Evolutionary conservation across 78 protist species (phyloP).

Genomic region (Bodo saltans): DNA sequence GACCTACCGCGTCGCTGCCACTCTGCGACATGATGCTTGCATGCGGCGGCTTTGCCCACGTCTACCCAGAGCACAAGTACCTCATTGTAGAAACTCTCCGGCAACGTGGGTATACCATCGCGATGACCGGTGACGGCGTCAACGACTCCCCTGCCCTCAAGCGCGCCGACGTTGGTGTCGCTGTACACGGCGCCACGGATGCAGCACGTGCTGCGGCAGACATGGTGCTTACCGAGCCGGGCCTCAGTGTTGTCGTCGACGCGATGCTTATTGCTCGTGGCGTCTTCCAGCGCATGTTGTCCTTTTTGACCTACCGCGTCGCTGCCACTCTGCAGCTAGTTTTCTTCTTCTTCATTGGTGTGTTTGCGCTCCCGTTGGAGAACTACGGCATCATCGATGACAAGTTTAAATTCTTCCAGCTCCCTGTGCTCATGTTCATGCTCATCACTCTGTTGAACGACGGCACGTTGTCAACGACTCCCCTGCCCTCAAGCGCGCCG

Average conservation of each 20-base stretch:
- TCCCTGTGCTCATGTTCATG: slow-evolving; percentile 37
- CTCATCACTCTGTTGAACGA: slow-evolving; percentile 41
- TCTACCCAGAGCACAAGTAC: slow-evolving; percentile 86
- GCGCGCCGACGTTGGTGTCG: slow-evolving; percentile 49
- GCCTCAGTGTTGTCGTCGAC: slow-evolving; percentile 72
- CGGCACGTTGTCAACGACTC: slow-evolving; percentile 69
- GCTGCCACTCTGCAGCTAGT: slow-evolving; percentile 37
- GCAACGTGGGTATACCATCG: slow-evolving; percentile 4
- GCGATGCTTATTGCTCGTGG: slow-evolving; percentile 62
- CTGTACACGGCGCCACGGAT: slow-evolving; percentile 57
- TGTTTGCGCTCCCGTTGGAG: background rate
- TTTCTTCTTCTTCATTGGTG: slow-evolving; percentile 25
- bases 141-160: slow-evolving; percentile 71
- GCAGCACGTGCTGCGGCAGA: slow-evolving; percentile 85
- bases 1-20: slow-evolving; percentile 15
- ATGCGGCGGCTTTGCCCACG: slow-evolving; percentile 81
- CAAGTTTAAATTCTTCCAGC: slow-evolving; percentile 24
- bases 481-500: slow-evolving; percentile 61
- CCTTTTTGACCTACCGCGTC: slow-evolving; percentile 31
- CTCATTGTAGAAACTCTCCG: slow-evolving; percentile 62
- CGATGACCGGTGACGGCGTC: slow-evolving; percentile 68
- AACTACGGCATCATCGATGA: background rate
- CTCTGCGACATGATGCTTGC: slow-evolving; percentile 42
- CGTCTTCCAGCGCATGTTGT: slow-evolving; percentile 74
- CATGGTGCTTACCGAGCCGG: slow-evolving; percentile 75